Percentiles rank a stretch among this genome's conserved stretches.
Evolutionary conservation across 352 stramenopile species (phyloP).

Genomic region (Albugo laibachii): DNA sequence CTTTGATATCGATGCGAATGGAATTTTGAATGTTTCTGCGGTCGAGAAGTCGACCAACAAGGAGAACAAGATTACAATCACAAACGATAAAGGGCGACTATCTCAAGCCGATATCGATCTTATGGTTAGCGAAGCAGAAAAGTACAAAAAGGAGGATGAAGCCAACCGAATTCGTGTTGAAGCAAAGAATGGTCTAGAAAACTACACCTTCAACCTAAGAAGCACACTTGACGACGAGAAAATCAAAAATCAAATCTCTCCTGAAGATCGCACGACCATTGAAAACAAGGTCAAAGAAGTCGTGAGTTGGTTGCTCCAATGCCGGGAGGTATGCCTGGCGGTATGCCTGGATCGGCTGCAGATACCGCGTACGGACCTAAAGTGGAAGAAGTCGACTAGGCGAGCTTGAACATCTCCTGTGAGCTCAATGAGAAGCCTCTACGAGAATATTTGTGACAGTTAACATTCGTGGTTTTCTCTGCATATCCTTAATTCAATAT

Average conservation of each 20-base stretch:
- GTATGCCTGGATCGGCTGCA: constrained; percentile 18
- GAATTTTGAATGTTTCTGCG: constrained; percentile 80
- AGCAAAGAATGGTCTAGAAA: constrained; percentile 75
- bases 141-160: constrained; percentile 83
- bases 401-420: too few species aligned
- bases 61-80: constrained; percentile 91
- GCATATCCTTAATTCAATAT: too few species aligned
- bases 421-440: too few species aligned
- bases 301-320: constrained; percentile 26
- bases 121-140: constrained; percentile 84
- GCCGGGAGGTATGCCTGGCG: constrained; percentile 13
- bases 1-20: constrained; percentile 54
- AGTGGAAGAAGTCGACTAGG: constrained; percentile 60
- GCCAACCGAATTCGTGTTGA: constrained; percentile 35
- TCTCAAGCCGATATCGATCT: constrained; percentile 83
- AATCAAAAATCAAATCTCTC: constrained; percentile 41
- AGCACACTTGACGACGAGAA: constrained; percentile 71
- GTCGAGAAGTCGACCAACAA: constrained; percentile 63
- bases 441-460: too few species aligned
- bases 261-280: constrained; percentile 30
- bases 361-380: constrained; percentile 29
- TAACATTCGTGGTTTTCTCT: too few species aligned
- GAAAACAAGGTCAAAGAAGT: constrained; percentile 30
- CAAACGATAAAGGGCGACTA: constrained; percentile 85
- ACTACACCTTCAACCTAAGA: constrained; percentile 74